phyloP scores from a whole-genome alignment of 2,329 filamentous ascomycete genomes.

The Scortechinia acanthostroma region DNA sequence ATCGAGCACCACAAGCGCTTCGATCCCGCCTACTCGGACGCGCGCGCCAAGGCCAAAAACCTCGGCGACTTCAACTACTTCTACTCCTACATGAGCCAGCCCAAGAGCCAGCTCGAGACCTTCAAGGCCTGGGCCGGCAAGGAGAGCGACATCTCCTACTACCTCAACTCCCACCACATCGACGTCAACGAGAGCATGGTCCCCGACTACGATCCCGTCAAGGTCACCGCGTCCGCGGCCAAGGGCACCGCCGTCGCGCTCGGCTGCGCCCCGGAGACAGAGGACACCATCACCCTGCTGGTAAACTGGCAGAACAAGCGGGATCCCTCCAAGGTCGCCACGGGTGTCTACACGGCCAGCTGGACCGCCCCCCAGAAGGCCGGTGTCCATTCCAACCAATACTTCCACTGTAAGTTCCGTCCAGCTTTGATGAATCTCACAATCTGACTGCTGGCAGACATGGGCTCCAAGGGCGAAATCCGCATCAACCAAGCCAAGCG shows the following conservation, averaged over 20 bases:
- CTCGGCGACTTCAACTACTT: constrained; percentile 97
- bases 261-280: constrained; percentile 74
- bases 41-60: constrained; percentile 66
- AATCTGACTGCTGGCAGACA: constrained; percentile 29
- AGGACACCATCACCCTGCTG: constrained; percentile 87
- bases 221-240: constrained; percentile 71
- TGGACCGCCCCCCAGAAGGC: constrained; percentile 92
- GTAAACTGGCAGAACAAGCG: constrained; percentile 78
- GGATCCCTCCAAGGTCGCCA: constrained; percentile 65
- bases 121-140: constrained; percentile 91
- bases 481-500: constrained; percentile 88
- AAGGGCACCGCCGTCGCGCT: constrained; percentile 73
- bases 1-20: constrained; percentile 96
- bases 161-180: constrained; percentile 90
- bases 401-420: constrained; percentile 67
- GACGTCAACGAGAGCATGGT: constrained; percentile 93
- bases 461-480: constrained; percentile 77
- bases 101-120: constrained; percentile 83
- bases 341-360: constrained; percentile 84
- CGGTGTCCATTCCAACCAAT: constrained; percentile 92
- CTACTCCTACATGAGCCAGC: constrained; percentile 93
- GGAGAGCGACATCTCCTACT: constrained; percentile 91
- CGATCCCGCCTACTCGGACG: constrained; percentile 87
- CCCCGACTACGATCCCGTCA: constrained; percentile 67
- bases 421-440: neutral